Evolutionary conservation across 371 early-diverging fungal genomes (phyloP), one percentile per base, ranked within the genome.

Genomic region (Mortierella sp.): DNA sequence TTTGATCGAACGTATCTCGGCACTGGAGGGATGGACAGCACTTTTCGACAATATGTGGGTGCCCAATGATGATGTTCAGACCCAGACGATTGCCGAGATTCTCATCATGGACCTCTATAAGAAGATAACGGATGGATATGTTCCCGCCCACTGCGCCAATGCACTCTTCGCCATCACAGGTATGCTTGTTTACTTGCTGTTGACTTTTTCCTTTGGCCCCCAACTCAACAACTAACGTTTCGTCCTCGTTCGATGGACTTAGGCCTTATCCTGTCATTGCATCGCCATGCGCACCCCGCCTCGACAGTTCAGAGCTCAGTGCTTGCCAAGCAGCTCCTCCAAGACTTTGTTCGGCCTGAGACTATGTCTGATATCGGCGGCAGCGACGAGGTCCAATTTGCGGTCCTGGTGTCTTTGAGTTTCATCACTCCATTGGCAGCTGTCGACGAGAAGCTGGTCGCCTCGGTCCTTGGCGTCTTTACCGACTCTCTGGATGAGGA

Each of bases 351-450:
- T 46, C 79, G 74, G 16, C 54, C 79, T 3, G 82, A 82, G 65
- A 29, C 75, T 7, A 48, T 77, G n/a, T 75, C 82, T 2, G 86
- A 86, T 71, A 71, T 86, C 12, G 80, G 82, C 18, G 77, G 79
- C 73, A 91, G 92, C 71, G 93, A 93, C 54, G 93, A 93, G 75
- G 91, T 93, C 14, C 93, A 92, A 54, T 93, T 91, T 83, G 92
- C 91, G 2, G 91, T 90, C 4, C 76, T 88, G 5, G 88, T 91
- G 38, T 83, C 89, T 12, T 72, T 91, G 63, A 91, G 92, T 0
- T 89, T 90, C 75, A 77, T 93, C 46, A 89, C 90, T 3, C 82
- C 88, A 0, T 87, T 89, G 43, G 84, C 89, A 0, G 88, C 91
- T 14, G 87, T 88, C 29, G 90, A 93, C 43, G 91, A 92, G 60